Evolutionary conservation across 257 asterid genomes (phyloP).

Genomic region (Nicotiana undulata): DNA sequence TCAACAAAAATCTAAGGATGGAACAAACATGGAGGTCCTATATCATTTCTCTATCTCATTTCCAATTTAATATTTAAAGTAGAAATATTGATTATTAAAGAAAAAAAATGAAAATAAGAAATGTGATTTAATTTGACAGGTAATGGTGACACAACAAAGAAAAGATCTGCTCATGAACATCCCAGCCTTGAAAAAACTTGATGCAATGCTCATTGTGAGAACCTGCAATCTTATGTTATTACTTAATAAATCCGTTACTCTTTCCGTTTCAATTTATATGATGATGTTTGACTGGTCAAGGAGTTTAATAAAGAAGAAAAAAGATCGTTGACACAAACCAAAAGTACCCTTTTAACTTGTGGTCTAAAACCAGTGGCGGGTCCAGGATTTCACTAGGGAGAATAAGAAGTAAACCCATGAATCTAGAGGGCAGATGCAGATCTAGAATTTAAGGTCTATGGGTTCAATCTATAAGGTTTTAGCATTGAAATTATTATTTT

Average conservation of each 20-base stretch:
- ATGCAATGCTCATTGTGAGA: constrained; percentile 67
- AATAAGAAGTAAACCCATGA: too few relatives aligned
- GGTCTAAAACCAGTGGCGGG: neutral
- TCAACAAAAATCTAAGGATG: constrained; percentile 62
- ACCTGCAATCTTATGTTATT: neutral
- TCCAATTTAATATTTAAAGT: neutral
- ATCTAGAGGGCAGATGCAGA: too few relatives aligned
- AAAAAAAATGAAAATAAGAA: neutral
- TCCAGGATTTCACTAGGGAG: too few relatives aligned
- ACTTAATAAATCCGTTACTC: neutral
- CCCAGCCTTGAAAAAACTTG: constrained; percentile 81
- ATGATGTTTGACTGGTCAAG: too few relatives aligned
- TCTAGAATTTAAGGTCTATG: too few relatives aligned
- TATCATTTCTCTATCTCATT: neutral
- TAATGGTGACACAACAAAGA: constrained; percentile 78
- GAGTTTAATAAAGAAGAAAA: neutral
- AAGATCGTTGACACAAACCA: neutral
- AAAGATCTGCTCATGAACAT: constrained; percentile 54
- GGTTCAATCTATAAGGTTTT: too few relatives aligned
- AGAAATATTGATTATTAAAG: neutral
- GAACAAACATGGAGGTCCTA: constrained; percentile 64
- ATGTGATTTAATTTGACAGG: constrained; percentile 26
- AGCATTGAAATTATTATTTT: too few relatives aligned
- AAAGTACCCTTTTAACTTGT: neutral
- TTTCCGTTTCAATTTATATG: neutral